These are phyloP conservation scores for Plasmodium vinckei DNA, from an alignment of 169 alveolate species.

Conservation along the genomic window DNA sequence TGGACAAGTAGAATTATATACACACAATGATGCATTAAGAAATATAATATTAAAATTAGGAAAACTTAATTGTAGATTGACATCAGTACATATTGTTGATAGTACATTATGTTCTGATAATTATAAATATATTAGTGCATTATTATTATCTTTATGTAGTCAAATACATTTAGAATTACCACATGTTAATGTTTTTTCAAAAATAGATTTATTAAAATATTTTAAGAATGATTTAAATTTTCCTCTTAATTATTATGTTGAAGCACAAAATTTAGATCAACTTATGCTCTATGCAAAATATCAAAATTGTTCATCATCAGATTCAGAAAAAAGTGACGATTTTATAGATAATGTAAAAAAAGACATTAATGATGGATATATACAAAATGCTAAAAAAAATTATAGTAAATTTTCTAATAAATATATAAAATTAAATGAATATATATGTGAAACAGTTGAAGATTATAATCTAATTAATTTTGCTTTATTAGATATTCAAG, in stretches of 20 bases:
- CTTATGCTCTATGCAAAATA: constrained; percentile 52
- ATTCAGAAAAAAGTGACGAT: neutral
- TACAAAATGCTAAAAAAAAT: constrained; percentile 43
- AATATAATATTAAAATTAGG: constrained; percentile 85
- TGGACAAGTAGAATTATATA: constrained; percentile 97
- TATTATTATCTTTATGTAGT: constrained; percentile 93
- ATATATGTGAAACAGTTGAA: constrained; percentile 84
- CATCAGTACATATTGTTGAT: constrained; percentile 89
- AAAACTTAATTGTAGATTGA: constrained; percentile 84
- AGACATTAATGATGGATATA: constrained; percentile 21
- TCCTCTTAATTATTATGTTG: constrained; percentile 64
- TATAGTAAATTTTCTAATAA: constrained; percentile 75
- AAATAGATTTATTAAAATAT: constrained; percentile 89
- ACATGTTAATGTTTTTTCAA: constrained; percentile 93
- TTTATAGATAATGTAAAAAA: neutral
- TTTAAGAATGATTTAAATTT: constrained; percentile 82
- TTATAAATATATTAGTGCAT: constrained; percentile 92
- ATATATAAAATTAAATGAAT: constrained; percentile 78
- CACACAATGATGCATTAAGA: constrained; percentile 93
- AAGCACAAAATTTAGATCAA: constrained; percentile 64
- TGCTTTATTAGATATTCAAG: constrained; percentile 89
- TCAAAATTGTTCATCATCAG: constrained; percentile 56
- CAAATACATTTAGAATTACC: constrained; percentile 96
- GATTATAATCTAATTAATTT: constrained; percentile 83
- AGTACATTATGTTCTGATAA: constrained; percentile 93